These are phyloP conservation scores for Neonectria coccinea DNA, from an alignment of 2,329 filamentous ascomycete genomes.

Conservation along the genomic window DNA sequence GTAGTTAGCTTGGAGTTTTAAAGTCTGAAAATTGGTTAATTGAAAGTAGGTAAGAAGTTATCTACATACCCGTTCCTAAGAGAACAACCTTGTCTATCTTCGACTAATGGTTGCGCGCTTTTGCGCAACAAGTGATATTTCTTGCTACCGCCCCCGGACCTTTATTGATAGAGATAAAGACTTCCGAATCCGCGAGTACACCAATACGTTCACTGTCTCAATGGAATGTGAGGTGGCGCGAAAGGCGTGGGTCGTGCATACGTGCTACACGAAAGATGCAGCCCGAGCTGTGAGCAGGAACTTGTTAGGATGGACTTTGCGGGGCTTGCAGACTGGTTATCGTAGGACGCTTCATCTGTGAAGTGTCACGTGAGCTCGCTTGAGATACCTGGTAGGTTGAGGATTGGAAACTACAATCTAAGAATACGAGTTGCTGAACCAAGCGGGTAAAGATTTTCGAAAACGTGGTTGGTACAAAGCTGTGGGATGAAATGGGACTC, in stretches of 20 bases:
- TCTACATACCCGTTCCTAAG: not conserved
- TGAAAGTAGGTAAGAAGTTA: not conserved
- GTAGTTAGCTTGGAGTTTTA: not conserved
- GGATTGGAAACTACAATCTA: too few relatives aligned
- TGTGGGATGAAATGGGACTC: too few relatives aligned
- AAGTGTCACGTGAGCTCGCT: not conserved
- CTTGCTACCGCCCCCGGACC: not conserved
- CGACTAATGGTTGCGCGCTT: not conserved
- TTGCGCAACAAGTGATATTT: not conserved
- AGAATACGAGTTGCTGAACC: not conserved
- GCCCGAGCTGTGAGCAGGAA: not conserved
- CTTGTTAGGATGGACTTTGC: not conserved
- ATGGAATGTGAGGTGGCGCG: not conserved
- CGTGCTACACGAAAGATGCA: not conserved
- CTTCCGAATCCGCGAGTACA: not conserved
- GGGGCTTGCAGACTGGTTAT: not conserved
- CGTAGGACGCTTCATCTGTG: not conserved
- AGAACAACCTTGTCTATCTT: not conserved
- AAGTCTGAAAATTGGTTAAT: not conserved
- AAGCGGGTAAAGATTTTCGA: not conserved
- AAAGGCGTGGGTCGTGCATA: not conserved
- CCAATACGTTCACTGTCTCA: not conserved
- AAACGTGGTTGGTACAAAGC: too few relatives aligned
- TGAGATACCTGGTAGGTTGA: not conserved
- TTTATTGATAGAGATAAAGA: not conserved